Percentiles rank a stretch among this genome's conserved stretches.
Conservation (phyloP, 179 eudicot genomes). For the Corrigiola litoralis region DNA sequence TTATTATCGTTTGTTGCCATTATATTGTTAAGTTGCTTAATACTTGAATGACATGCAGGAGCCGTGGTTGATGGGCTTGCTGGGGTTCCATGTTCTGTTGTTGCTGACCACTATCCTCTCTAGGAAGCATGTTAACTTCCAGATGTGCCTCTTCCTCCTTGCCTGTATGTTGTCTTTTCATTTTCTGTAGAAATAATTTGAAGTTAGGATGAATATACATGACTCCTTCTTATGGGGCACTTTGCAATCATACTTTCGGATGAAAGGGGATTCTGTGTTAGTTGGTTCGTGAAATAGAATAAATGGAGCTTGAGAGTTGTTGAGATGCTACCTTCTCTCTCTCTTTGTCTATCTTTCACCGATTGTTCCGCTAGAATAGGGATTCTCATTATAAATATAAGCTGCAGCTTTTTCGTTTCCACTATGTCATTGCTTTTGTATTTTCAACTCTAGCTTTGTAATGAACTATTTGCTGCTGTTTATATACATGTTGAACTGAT, state of each 20-base stretch:
- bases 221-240: too few relatives aligned
- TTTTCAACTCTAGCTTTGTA: not conserved
- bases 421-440: not conserved
- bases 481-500: not conserved
- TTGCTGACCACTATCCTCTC: constrained; percentile 48
- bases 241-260: too few relatives aligned
- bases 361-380: too few relatives aligned
- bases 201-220: too few relatives aligned
- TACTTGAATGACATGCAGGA: constrained; percentile 34
- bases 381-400: not conserved
- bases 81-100: constrained; percentile 56
- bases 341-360: too few relatives aligned
- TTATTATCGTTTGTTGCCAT: not conserved
- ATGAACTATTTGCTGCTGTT: too few relatives aligned
- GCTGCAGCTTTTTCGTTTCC: not conserved
- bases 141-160: constrained; percentile 79
- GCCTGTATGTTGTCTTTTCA: constrained; percentile 44
- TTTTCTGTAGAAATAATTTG: not conserved
- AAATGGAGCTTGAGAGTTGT: too few relatives aligned
- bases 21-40: not conserved
- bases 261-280: too few relatives aligned
- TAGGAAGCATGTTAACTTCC: constrained; percentile 73
- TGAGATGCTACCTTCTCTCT: too few relatives aligned
- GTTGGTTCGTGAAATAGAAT: too few relatives aligned
- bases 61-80: constrained; percentile 64